Evolutionary conservation across 371 early-diverging fungal genomes (phyloP), one percentile per base, ranked within the genome.

Genomic region (Mucor indicus): DNA sequence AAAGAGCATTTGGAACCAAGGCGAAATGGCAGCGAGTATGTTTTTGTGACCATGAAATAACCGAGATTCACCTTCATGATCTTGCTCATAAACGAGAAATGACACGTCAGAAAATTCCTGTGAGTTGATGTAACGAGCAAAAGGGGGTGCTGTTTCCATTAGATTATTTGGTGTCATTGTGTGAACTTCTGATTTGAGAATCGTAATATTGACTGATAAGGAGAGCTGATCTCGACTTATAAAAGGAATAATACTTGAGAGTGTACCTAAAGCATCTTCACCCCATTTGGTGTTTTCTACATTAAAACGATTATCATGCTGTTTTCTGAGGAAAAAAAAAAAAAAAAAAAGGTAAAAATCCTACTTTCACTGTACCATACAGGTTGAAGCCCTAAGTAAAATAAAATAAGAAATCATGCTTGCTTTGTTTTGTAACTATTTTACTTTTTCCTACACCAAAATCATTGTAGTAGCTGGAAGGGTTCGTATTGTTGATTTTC

Each of bases 281-380:
- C 81, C 79, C 79, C 79, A 81, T 22, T 74, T 70, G 44, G 72
- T 74, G 42, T 78, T 71, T 30, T 71, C 72, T 62, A 53, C n/a
- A n/a, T n/a, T n/a, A n/a, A n/a, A n/a, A n/a, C n/a, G n/a, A n/a
- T n/a, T n/a, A n/a, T n/a, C n/a, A n/a, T n/a, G n/a, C n/a, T n/a
- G n/a, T n/a, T n/a, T n/a, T n/a, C n/a, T n/a, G n/a, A n/a, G n/a
- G n/a, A n/a, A n/a, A n/a, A n/a, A n/a, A n/a, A n/a, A n/a, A n/a
- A n/a, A 53, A 45, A 50, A 10, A 50, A 51, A 33, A 53, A 44
- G 30, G 53, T 27, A 24, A 10, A 24, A 38, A n/a, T 41, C 60
- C 35, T 60, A 72, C 72, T 69, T 43, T 69, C 69, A 38, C 60
- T 66, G 24, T 62, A 73, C 73, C 73, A 73, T n/a, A 73, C 70